Percentiles rank a stretch among this genome's conserved stretches.
These are phyloP conservation scores for Canavalia ensiformis DNA, from an alignment of 306 rosid genomes.

Conservation along the genomic window DNA sequence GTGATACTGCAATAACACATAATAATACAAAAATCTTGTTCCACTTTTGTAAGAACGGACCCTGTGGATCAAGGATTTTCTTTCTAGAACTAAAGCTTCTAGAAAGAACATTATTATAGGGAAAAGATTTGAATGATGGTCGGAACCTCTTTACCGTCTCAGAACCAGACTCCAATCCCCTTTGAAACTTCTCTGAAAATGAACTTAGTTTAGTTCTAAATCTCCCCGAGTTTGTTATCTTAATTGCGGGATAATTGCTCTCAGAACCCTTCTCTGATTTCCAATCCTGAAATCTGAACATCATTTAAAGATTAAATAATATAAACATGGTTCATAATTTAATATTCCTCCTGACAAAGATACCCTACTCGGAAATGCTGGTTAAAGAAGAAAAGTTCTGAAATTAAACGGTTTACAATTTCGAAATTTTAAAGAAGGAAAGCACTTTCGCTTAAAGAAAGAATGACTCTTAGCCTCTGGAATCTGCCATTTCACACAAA, in stretches of 20 bases:
- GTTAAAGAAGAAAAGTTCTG: not conserved
- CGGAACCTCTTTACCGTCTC: constrained; percentile 69
- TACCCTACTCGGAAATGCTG: constrained; percentile 48
- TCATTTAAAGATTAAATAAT: constrained; percentile 53
- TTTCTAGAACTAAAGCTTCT: constrained; percentile 61
- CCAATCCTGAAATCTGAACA: constrained; percentile 88
- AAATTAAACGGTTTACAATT: constrained; percentile 29
- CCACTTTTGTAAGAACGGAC: constrained; percentile 94
- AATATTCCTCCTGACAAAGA: constrained; percentile 36
- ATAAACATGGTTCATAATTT: constrained; percentile 43
- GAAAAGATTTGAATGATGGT: constrained; percentile 79
- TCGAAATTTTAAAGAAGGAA: constrained; percentile 22
- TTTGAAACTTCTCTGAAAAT: constrained; percentile 70
- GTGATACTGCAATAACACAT: constrained; percentile 84
- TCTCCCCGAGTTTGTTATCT: constrained; percentile 55
- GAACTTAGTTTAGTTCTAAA: constrained; percentile 56
- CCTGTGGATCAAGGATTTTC: constrained; percentile 95
- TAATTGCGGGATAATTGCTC: constrained; percentile 64
- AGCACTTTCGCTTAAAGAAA: too few relatives aligned
- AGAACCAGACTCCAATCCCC: constrained; percentile 78
- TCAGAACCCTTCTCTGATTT: constrained; percentile 70
- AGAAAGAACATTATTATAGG: constrained; percentile 56
- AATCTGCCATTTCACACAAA: not conserved
- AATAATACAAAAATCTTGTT: constrained; percentile 93
- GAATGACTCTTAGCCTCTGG: too few relatives aligned